These are phyloP conservation scores for Diaporthe aspalathi DNA, from an alignment of 2,329 filamentous ascomycete genomes.

Conservation along the genomic window DNA sequence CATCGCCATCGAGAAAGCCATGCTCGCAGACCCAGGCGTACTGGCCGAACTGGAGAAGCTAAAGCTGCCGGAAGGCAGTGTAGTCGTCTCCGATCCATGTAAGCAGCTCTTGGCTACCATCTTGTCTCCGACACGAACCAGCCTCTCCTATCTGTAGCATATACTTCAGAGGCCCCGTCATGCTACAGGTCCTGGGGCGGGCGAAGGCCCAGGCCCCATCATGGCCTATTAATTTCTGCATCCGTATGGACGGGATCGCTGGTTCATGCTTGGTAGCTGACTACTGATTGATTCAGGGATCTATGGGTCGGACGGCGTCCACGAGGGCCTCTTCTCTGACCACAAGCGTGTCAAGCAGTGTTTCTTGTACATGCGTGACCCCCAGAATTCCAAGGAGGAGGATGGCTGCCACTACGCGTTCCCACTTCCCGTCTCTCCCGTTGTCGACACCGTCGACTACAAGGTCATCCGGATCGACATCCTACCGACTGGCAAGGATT, in stretches of 20 bases:
- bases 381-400: constrained; percentile 66
- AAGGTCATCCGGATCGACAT: constrained; percentile 77
- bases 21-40: constrained; percentile 66
- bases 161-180: too few relatives aligned
- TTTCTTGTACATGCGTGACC: constrained; percentile 75
- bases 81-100: constrained; percentile 71
- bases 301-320: constrained; percentile 66
- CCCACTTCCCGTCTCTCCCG: constrained; percentile 74
- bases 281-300: constrained; percentile 51
- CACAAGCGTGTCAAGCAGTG: constrained; percentile 67
- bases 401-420: constrained; percentile 78
- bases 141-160: too few relatives aligned
- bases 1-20: constrained; percentile 65
- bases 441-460: constrained; percentile 71
- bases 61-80: constrained; percentile 68
- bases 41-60: constrained; percentile 71
- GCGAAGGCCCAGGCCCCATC: too few relatives aligned
- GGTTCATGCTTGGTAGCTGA: too few relatives aligned
- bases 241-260: too few relatives aligned
- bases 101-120: too few relatives aligned
- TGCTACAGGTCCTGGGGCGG: too few relatives aligned
- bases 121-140: too few relatives aligned
- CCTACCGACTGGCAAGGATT: constrained; percentile 74
- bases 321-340: constrained; percentile 58
- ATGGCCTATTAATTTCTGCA: too few relatives aligned